phyloP scores from a whole-genome alignment of 352 stramenopile species.

The Plasmopara viticola region DNA sequence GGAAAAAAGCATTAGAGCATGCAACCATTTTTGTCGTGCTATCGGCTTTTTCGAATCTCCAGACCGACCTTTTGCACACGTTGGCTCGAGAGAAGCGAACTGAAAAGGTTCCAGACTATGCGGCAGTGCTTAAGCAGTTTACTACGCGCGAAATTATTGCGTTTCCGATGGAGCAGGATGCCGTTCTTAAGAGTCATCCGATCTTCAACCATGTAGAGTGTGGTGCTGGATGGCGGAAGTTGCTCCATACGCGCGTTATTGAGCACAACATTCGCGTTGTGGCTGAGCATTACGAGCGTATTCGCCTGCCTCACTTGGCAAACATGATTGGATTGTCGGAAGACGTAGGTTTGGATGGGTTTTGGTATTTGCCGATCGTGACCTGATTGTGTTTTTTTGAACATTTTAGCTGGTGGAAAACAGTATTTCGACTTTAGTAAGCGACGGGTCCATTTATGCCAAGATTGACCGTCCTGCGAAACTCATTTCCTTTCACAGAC shows the following conservation, averaged over 20 bases:
- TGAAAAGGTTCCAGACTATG: constrained; percentile 59
- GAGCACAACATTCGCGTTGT: constrained; percentile 97
- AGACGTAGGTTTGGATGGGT: constrained; percentile 44
- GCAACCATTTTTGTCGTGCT: constrained; percentile 73
- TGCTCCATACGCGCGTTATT: constrained; percentile 90
- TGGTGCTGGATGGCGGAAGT: constrained; percentile 79
- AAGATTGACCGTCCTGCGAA: constrained; percentile 98
- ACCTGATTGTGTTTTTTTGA: constrained; percentile 8
- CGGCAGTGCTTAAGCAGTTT: constrained; percentile 80
- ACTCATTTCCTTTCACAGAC: constrained; percentile 91
- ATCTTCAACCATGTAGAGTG: constrained; percentile 78
- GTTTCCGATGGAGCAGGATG: constrained; percentile 89
- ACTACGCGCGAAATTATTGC: constrained; percentile 96
- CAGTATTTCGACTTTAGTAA: constrained; percentile 89
- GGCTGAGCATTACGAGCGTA: constrained; percentile 94
- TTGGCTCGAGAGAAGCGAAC: constrained; percentile 54
- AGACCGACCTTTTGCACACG: constrained; percentile 70
- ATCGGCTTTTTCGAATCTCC: constrained; percentile 69
- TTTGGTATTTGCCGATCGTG: neutral
- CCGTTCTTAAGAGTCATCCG: constrained; percentile 70
- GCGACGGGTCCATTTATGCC: constrained; percentile 89
- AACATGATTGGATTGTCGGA: constrained; percentile 90
- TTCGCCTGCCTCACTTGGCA: constrained; percentile 89
- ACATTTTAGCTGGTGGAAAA: constrained; percentile 55
- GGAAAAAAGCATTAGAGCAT: constrained; percentile 67